phyloP scores from a whole-genome alignment of 1,284 basidiomycete genomes.

The Pulveroboletus sp. region DNA sequence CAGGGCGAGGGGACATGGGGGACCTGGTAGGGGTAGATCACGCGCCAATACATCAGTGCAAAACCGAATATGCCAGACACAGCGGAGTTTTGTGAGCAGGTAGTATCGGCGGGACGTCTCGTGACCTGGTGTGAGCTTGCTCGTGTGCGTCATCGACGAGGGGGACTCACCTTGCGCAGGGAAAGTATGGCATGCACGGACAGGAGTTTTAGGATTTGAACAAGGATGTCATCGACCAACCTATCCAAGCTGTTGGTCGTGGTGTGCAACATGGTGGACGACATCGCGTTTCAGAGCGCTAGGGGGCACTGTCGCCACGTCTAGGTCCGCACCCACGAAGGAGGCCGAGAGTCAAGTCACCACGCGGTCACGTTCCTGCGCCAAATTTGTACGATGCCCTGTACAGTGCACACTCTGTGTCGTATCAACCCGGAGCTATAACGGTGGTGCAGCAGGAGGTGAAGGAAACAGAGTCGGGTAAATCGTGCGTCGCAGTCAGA shows the following conservation, averaged over 20 bases:
- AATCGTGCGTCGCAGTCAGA: background rate
- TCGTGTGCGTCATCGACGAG: background rate
- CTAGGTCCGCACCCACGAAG: slow-evolving; percentile 1
- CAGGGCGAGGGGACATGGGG: slow-evolving; percentile 2
- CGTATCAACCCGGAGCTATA: background rate
- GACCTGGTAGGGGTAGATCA: slow-evolving; percentile 22
- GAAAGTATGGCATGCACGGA: slow-evolving; percentile 17
- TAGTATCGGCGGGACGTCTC: slow-evolving; percentile 30
- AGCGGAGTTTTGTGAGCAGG: slow-evolving; percentile 24
- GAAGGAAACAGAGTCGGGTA: background rate
- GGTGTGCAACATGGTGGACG: background rate
- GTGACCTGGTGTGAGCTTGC: background rate
- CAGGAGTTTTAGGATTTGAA: slow-evolving; percentile 16
- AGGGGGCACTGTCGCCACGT: background rate
- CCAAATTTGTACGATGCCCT: background rate
- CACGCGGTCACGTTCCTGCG: background rate
- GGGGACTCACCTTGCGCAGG: slow-evolving; percentile 21
- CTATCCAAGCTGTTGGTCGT: slow-evolving; percentile 17
- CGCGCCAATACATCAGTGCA: slow-evolving; percentile 21
- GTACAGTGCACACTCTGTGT: background rate
- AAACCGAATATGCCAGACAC: slow-evolving; percentile 23
- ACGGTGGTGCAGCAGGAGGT: background rate
- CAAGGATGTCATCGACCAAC: slow-evolving; percentile 26
- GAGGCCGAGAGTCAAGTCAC: background rate
- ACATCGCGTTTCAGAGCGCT: slow-evolving; percentile 3